Evolutionary conservation across 306 rosid species (phyloP).

Genomic region (Vigna radiata): DNA sequence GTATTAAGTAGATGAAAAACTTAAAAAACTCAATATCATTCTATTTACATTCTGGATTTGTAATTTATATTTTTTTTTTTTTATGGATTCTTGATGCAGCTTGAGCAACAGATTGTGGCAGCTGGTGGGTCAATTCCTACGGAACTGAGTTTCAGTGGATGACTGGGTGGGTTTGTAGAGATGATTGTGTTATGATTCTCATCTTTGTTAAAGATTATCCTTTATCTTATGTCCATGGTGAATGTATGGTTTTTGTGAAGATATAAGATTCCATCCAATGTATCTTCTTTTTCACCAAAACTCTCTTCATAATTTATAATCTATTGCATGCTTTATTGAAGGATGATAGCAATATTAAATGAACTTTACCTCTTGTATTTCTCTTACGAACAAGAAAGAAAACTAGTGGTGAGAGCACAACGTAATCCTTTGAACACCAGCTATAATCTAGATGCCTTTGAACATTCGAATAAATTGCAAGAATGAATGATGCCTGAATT

Average conservation of each 20-base stretch:
- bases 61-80: conserved; percentile 17
- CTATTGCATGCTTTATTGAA: conserved; percentile 44
- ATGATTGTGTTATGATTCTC: conserved; percentile 48
- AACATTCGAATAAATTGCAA: background rate
- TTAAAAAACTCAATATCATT: background rate
- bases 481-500: background rate
- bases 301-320: conserved; percentile 39
- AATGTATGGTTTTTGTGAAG: conserved; percentile 57
- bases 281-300: conserved; percentile 40
- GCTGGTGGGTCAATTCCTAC: conserved; percentile 94
- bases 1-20: conserved; percentile 50
- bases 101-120: conserved; percentile 87
- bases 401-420: background rate
- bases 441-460: background rate
- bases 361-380: conserved; percentile 6
- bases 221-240: conserved; percentile 51
- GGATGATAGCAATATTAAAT: conserved; percentile 33
- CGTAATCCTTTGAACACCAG: background rate
- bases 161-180: conserved; percentile 58
- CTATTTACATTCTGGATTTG: conserved; percentile 2
- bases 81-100: conserved; percentile 61
- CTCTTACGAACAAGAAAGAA: background rate
- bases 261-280: conserved; percentile 43
- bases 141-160: conserved; percentile 59
- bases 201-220: conserved; percentile 49